Percentiles rank a stretch among this genome's conserved stretches.
Conservation (phyloP, 371 early-diverging fungal genomes). For the Syncephalis plumigaleata region DNA sequence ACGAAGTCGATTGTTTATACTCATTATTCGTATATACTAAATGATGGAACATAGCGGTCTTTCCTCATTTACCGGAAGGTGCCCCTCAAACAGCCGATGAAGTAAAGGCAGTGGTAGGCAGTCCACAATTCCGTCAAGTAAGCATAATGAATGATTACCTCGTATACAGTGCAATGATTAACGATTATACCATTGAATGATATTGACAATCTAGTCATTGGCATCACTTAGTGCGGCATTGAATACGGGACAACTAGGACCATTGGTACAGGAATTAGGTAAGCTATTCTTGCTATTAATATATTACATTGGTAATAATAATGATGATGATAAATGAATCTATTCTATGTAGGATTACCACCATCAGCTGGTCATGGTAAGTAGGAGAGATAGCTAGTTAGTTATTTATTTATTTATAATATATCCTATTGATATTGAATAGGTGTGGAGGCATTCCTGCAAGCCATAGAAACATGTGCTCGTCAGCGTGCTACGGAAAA, state of each 20-base stretch:
- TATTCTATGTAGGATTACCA: slow-evolving; percentile 10
- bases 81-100: slow-evolving; percentile 25
- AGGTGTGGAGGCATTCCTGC: slow-evolving; percentile 50
- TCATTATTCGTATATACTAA: not conserved
- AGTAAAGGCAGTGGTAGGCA: slow-evolving; percentile 33
- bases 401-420: too few relatives aligned
- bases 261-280: slow-evolving; percentile 41
- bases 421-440: too few relatives aligned
- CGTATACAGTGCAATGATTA: not conserved
- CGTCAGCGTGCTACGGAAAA: slow-evolving; percentile 6
- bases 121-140: slow-evolving; percentile 41
- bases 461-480: slow-evolving; percentile 41
- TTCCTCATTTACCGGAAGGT: slow-evolving; percentile 40
- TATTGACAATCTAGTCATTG: slow-evolving; percentile 21
- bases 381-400: not conserved
- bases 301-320: not conserved
- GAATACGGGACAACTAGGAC: slow-evolving; percentile 45
- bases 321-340: too few relatives aligned
- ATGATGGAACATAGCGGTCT: slow-evolving; percentile 18
- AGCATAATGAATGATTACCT: not conserved
- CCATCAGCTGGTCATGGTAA: slow-evolving; percentile 30
- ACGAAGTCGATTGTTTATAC: not conserved
- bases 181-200: not conserved
- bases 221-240: slow-evolving; percentile 39
- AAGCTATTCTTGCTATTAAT: not conserved